These are phyloP conservation scores for Aureobasidium sp. DNA, from an alignment of 2,329 filamentous ascomycete genomes.

Conservation along the genomic window DNA sequence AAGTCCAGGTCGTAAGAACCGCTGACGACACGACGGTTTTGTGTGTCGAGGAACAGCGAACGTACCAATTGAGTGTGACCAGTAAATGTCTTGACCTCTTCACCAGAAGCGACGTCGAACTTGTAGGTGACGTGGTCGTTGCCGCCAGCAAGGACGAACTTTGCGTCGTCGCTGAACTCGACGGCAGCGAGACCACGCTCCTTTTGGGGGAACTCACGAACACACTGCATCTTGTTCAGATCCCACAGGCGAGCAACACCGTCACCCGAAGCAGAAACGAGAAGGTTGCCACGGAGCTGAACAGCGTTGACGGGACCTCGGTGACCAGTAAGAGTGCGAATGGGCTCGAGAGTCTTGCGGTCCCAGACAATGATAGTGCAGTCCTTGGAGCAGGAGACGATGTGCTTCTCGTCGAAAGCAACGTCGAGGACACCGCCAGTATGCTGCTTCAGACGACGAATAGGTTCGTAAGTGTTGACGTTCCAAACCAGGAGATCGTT, in stretches of 20 bases:
- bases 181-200: slow-evolving; percentile 92
- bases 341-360: slow-evolving; percentile 62
- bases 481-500: slow-evolving; percentile 86
- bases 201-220: slow-evolving; percentile 83
- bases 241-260: slow-evolving; percentile 94
- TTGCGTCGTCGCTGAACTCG: slow-evolving; percentile 92
- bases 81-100: slow-evolving; percentile 68
- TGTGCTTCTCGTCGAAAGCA: slow-evolving; percentile 83
- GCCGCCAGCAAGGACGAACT: slow-evolving; percentile 83
- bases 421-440: slow-evolving; percentile 85
- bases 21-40: slow-evolving; percentile 77
- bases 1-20: slow-evolving; percentile 94
- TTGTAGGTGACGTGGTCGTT: slow-evolving; percentile 95
- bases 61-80: slow-evolving; percentile 83
- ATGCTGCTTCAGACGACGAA: slow-evolving; percentile 70
- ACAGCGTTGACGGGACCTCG: slow-evolving; percentile 91
- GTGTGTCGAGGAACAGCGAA: slow-evolving; percentile 80
- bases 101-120: slow-evolving; percentile 86
- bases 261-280: slow-evolving; percentile 90
- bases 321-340: slow-evolving; percentile 77
- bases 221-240: slow-evolving; percentile 74
- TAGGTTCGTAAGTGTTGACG: slow-evolving; percentile 69
- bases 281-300: slow-evolving; percentile 83
- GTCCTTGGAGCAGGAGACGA: slow-evolving; percentile 96
- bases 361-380: slow-evolving; percentile 92